Evolutionary conservation across 148 eudicot species (phyloP).

Genomic region (Chenopodium berlandieri): DNA sequence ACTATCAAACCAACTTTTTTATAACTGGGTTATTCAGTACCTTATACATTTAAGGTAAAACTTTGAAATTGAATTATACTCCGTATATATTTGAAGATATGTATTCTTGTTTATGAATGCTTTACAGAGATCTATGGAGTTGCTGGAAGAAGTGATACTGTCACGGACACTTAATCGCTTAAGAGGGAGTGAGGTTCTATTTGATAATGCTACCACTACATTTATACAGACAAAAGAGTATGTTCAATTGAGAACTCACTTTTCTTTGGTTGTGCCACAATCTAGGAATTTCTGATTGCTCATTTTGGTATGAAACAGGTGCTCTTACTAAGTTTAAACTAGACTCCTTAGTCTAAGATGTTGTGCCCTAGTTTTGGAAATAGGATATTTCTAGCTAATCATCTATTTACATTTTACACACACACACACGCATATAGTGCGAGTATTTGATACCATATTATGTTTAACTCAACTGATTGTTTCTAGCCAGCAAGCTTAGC

Average conservation of each 20-base stretch:
- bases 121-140: constrained; percentile 71
- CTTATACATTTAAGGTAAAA: background rate
- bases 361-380: too few relatives aligned
- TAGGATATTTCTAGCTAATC: background rate
- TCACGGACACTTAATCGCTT: constrained; percentile 78
- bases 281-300: background rate
- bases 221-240: constrained; percentile 84
- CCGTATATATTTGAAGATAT: background rate
- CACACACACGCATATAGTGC: too few relatives aligned
- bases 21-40: background rate
- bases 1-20: too few relatives aligned
- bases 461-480: background rate
- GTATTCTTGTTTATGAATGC: background rate
- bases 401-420: too few relatives aligned
- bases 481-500: background rate
- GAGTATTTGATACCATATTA: too few relatives aligned
- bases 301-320: background rate
- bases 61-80: background rate
- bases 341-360: too few relatives aligned
- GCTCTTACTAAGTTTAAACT: too few relatives aligned
- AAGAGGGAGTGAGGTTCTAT: constrained; percentile 46
- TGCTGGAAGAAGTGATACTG: constrained; percentile 87
- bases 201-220: constrained; percentile 58
- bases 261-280: background rate
- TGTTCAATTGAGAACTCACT: constrained; percentile 14